phyloP scores from a whole-genome alignment of 257 asterid species.

The Voacanga thouarsii region DNA sequence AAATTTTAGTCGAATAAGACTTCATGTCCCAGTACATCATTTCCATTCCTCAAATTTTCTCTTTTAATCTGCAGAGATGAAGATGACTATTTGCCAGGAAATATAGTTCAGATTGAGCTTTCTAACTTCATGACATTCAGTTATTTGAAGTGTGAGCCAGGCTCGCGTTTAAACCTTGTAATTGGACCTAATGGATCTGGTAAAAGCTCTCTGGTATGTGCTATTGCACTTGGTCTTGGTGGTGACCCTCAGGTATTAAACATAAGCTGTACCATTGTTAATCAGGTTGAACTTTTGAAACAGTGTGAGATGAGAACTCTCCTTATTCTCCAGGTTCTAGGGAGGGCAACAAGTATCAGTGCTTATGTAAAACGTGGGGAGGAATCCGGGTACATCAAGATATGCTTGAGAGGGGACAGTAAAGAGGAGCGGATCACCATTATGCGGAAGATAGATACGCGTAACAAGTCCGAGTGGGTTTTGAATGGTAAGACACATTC shows the following conservation, averaged over 20 bases:
- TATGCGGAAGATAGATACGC: slow-evolving; percentile 63
- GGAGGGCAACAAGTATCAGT: slow-evolving; percentile 86
- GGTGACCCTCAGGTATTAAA: slow-evolving; percentile 83
- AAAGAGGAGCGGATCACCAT: slow-evolving; percentile 49
- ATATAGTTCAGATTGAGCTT: slow-evolving; percentile 71
- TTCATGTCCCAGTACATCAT: not conserved
- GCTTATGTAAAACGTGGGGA: slow-evolving; percentile 95
- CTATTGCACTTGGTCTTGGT: slow-evolving; percentile 91
- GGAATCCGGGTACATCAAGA: slow-evolving; percentile 72
- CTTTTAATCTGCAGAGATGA: slow-evolving; percentile 53
- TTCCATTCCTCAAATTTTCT: not conserved
- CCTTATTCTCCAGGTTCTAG: slow-evolving; percentile 62
- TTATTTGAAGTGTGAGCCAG: slow-evolving; percentile 65
- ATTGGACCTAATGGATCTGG: slow-evolving; percentile 98
- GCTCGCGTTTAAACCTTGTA: slow-evolving; percentile 81
- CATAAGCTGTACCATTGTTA: slow-evolving; percentile 8
- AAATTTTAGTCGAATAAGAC: not conserved
- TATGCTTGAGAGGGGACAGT: slow-evolving; percentile 67
- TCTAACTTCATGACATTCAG: slow-evolving; percentile 91
- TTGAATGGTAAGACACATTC: slow-evolving; percentile 60
- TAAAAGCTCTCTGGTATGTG: slow-evolving; percentile 96
- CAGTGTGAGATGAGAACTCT: slow-evolving; percentile 17
- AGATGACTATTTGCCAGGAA: slow-evolving; percentile 81
- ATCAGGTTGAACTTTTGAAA: slow-evolving; percentile 17
- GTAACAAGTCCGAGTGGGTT: slow-evolving; percentile 89